Evolutionary conservation across 1,284 basidiomycete species (phyloP).

Genomic region (Agaricales sp.): DNA sequence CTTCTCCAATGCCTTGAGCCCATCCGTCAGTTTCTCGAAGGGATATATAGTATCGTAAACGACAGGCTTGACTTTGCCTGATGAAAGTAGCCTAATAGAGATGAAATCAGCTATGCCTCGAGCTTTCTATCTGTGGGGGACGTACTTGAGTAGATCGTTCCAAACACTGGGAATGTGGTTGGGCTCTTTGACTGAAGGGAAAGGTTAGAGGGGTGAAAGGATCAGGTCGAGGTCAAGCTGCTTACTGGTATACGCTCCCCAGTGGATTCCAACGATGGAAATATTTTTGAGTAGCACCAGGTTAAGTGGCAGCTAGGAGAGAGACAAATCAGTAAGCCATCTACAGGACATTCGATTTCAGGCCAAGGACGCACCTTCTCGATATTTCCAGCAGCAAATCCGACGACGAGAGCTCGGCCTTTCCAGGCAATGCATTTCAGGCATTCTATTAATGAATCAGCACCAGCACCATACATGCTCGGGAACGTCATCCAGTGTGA

Average conservation of each 20-base stretch:
- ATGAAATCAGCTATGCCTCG: background rate
- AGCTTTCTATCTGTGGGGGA: slow-evolving; percentile 7
- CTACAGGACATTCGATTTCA: background rate
- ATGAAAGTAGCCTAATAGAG: slow-evolving; percentile 63
- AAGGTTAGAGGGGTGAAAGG: too few relatives aligned
- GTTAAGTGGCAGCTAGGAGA: slow-evolving; percentile 80
- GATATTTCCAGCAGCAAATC: slow-evolving; percentile 82
- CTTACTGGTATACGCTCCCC: slow-evolving; percentile 74
- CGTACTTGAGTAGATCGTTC: slow-evolving; percentile 61
- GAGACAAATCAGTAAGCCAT: slow-evolving; percentile 4
- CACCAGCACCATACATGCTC: too few relatives aligned
- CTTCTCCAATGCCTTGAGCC: slow-evolving; percentile 63
- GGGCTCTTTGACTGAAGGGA: slow-evolving; percentile 55
- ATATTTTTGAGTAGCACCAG: slow-evolving; percentile 84
- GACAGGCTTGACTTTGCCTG: slow-evolving; percentile 61
- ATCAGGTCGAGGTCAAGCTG: slow-evolving; percentile 14
- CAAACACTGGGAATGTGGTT: slow-evolving; percentile 61
- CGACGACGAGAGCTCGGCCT: slow-evolving; percentile 84
- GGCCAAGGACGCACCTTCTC: slow-evolving; percentile 58
- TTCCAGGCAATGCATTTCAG: slow-evolving; percentile 94
- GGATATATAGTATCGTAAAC: slow-evolving; percentile 66
- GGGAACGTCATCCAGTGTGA: too few relatives aligned
- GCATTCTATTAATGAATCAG: slow-evolving; percentile 48
- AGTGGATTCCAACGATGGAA: slow-evolving; percentile 73
- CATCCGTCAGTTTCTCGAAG: slow-evolving; percentile 48